Base-by-base conservation (phyloP, 495 filamentous ascomycete genomes). In the Collariella sp. region DNA sequence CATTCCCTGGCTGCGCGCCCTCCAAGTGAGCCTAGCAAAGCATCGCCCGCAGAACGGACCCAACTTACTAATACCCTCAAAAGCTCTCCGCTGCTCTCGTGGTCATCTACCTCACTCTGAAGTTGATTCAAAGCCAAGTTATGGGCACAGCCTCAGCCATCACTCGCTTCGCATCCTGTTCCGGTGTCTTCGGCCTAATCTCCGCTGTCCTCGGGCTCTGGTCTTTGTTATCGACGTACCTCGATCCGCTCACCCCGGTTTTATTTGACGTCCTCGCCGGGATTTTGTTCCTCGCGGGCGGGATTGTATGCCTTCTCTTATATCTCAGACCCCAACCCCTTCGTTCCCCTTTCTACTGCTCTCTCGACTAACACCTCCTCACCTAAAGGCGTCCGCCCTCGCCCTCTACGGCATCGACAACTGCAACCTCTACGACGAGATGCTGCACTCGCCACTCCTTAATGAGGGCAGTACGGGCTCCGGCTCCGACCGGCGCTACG, bases 271-370 rank as follows among this genome's bases (percentile, higher is more conserved):
- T 59, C 0, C 33, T 81, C 0, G 63, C 72, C 0, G 55, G 60
- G 1, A 46, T 79, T 15, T 67, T 79, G 29, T 69, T 77, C 36
- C 63, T 82, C 4, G 77, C 73, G 12, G 77, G 73, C 31, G 81
- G 72, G 18, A 73, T 80, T 48, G 80, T 82, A 74, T 59, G 81
- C 77, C 11, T 20, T 23, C 38, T 34, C 11, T 44, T 45, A 26
- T 20, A 19, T 5, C 10, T n/a, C 36, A 18, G 10, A 6, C 22
- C 13, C 41, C 5, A 5, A 19, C 11, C 47, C 15, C 24, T 38
- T 23, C 13, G 24, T 42, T 24, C 38, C 54, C 23, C 29, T 39
- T 15, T 18, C 9, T 15, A 10, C 38, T 9, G 19, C 42, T 20
- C 12, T 45, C 42, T 19, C 40, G 4, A 43, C 26, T 9, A 5